A percentile compares a stretch with the other conserved stretches of the same genome.
phyloP scores from a whole-genome alignment of 352 stramenopile genomes.

The Globisporangium irregulare region DNA sequence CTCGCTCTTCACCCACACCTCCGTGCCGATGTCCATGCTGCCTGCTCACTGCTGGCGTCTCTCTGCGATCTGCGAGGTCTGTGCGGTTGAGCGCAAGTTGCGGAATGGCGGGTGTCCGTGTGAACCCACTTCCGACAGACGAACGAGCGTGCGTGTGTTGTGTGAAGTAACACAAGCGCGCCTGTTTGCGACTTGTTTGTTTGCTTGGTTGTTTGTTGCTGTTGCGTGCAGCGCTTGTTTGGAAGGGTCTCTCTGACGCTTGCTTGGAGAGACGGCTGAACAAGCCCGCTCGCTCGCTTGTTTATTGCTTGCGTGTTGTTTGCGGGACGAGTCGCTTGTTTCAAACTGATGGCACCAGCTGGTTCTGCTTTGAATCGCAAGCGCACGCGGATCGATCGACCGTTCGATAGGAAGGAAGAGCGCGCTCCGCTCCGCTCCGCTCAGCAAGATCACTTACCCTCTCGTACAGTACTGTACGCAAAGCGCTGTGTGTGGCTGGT shows the following conservation, averaged over 20 bases:
- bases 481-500: not conserved
- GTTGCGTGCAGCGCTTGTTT: slow-evolving; percentile 5
- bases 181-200: not conserved
- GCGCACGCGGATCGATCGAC: not conserved
- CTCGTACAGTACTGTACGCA: not conserved
- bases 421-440: not conserved
- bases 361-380: not conserved
- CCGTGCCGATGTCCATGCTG: slow-evolving; percentile 76
- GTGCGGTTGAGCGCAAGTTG: not conserved
- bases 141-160: not conserved
- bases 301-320: not conserved
- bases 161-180: slow-evolving; percentile 10
- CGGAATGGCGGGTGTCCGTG: not conserved
- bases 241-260: slow-evolving; percentile 3
- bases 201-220: not conserved
- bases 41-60: not conserved
- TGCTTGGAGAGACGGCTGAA: not conserved
- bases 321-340: not conserved
- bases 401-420: not conserved
- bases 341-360: slow-evolving; percentile 6
- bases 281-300: not conserved
- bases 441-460: not conserved
- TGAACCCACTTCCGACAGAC: not conserved
- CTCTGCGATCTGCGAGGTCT: not conserved
- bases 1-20: slow-evolving; percentile 78